Base-by-base conservation (phyloP, 257 asterid genomes). In the Nicotiana tomentosiformis region DNA sequence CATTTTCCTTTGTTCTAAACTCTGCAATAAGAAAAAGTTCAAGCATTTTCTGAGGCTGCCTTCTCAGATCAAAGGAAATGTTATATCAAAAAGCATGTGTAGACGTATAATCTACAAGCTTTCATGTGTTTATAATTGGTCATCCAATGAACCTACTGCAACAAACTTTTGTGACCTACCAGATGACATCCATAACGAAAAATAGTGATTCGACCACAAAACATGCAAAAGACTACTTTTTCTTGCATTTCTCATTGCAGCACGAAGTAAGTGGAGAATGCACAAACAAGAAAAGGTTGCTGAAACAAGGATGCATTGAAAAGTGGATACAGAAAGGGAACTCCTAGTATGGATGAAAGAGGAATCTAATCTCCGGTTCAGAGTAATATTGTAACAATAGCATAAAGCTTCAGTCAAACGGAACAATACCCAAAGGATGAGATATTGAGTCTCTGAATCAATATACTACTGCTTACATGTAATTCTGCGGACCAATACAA, bases 1-100 rank as follows among this genome's bases (percentile, higher is more conserved):
- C 89, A 87, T 87, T 66, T 81, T 70, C 46, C 46, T 66, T 17
- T 66, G 5, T 66, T 29, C 37, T 7, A 26, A 39, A 16, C 67
- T 58, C 82, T 78, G 57, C 39, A 78, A 16, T 53, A 15, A 9
- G 14, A 57, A 58, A 10, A 32, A 56, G 16, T 57, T 18, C 69
- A 57, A 77, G n/a, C 10, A 30, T 57, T 26, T 29, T 65, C 39
- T 29, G 29, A 65, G n/a, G 69, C 69, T 65, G 18, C 69, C 10
- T 65, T 65, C 69, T 65, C 39, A 65, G 4, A 65, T 65, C 37
- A 64, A 30, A 30, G 43, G 18, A 15, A 64, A 29, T 64, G 43
- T 66, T 30, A 15, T 12, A 30, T 66, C 15, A 18, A 14, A 66
- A 66, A 66, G 32, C 26, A 57, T 57, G 10, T 8, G n/a, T 57